phyloP scores from a whole-genome alignment of 345 rosid species.

The Pistacia integerrima region DNA sequence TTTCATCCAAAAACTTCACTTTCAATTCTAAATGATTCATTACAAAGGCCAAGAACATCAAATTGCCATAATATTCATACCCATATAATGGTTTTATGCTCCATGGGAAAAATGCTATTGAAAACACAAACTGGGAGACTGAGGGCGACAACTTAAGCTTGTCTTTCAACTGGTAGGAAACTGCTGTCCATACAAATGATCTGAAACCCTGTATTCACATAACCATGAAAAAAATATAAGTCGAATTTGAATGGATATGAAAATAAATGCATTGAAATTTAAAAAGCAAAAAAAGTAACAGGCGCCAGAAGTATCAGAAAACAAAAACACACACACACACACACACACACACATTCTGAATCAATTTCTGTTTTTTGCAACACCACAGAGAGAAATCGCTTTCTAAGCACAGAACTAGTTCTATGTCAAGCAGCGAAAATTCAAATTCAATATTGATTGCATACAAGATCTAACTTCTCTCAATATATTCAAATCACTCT shows the following conservation, averaged over 20 bases:
- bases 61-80: constrained; percentile 40
- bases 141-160: constrained; percentile 88
- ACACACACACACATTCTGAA: not conserved
- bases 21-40: not conserved
- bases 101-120: constrained; percentile 94
- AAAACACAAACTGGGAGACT: constrained; percentile 83
- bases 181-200: constrained; percentile 97
- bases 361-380: not conserved
- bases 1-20: not conserved
- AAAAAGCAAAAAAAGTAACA: not conserved
- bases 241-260: not conserved
- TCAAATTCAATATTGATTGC: not conserved
- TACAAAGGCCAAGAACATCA: not conserved
- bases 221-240: not conserved
- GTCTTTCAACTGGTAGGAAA: constrained; percentile 95
- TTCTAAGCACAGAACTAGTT: not conserved
- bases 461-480: not conserved
- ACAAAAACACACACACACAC: not conserved
- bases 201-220: constrained; percentile 76
- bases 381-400: not conserved
- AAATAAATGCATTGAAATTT: not conserved
- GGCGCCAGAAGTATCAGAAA: not conserved
- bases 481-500: not conserved
- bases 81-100: constrained; percentile 95
- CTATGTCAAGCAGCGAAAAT: not conserved